Base-by-base conservation (phyloP, 1,139 yeast species). In the Candida albicans region DNA sequence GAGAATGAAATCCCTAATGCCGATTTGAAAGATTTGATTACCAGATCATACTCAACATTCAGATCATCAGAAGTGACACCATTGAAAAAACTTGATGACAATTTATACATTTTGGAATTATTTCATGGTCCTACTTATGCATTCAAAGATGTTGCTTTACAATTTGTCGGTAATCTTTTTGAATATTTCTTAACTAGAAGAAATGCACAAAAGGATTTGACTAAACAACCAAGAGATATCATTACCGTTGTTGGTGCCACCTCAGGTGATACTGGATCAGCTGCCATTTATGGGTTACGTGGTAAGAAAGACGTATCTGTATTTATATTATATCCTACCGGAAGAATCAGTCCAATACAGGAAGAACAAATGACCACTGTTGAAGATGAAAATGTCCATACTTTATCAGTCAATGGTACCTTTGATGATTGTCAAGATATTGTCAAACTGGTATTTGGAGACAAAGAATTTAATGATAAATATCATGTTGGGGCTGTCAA, bases 41-140 rank as follows among this genome's bases (percentile, higher is more conserved):
- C 69, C 27, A 81, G 73, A 54, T 89, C 97, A 0, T 93, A 95
- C 67, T 79, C 96, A 29, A 88, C 97, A 24, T 93, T 93, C 76
- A 82, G 98, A 65, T 66, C 86, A n/a, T 64, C 73, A 12, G 88
- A 88, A 27, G 89, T 91, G 43, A 91, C 99, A 10, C 99, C 99
- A 22, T 65, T 90, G 43, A 78, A 75, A 34, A 70, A 78, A 40
- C 75, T 90, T 40, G 75, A 77, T 49, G 66, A 75, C 44, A 74
- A 79, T 44, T 72, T 93, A 49, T 85, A 88, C 62, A 71, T 93
- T 48, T 76, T 93, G 59, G 99, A 93, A 67, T 75, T 93, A 49
- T 93, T 93, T 82, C 99, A 93, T 60, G 99, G 99, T 34, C 99
- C 99, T 51, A 93, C 99, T 4, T 93, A 93, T 61, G 99, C 99